Base-by-base conservation (phyloP, 2,329 filamentous ascomycete genomes). In the Myriosclerotinia curreyana region DNA sequence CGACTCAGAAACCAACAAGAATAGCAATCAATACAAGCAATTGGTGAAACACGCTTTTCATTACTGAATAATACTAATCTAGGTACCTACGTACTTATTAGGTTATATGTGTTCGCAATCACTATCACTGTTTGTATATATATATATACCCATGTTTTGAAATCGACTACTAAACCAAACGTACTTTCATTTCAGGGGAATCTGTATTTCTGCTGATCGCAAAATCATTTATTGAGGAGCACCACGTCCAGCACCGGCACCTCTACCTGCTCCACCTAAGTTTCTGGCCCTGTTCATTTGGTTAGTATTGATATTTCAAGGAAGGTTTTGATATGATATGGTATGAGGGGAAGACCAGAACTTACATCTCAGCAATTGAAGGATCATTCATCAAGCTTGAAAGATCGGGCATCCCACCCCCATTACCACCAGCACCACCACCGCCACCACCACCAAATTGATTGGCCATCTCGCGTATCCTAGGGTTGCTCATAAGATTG, bases 401-500 rank as follows among this genome's bases (percentile, higher is more conserved):
- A 74, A 98, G 81, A 77, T 98, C 92, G 9, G 95, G 95, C 89
- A 96, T 92, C 59, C 94, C 94, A 51, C 90, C 89, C 38, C 71
- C 74, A 51, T 66, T 70, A 36, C 71, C 75, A 36, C 89, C 89
- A 56, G 81, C 80, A 66, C 83, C 84, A 74, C 70, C 74, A 58
- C 70, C 74, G 46, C 68, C 69, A 48, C 71, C 92, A 50, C 69
- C 74, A 66, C 84, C 86, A 74, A 96, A 92, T 71, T 84, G 85
- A 74, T 89, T 87, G 53, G 92, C 92, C 92, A 97, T 94, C 75
- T 96, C 86, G 64, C 91, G 84, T 67, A 98, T 79, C 67, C 88
- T 85, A 3, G 95, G 95, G 81, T 99, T 98, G 82, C 82, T 92
- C 93, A 99, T 96, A 65, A 99, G 79, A 76, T 92, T 95, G 75